Evolutionary conservation across 2,329 filamentous ascomycete genomes (phyloP).

Genomic region (Aplosporella prunicola): DNA sequence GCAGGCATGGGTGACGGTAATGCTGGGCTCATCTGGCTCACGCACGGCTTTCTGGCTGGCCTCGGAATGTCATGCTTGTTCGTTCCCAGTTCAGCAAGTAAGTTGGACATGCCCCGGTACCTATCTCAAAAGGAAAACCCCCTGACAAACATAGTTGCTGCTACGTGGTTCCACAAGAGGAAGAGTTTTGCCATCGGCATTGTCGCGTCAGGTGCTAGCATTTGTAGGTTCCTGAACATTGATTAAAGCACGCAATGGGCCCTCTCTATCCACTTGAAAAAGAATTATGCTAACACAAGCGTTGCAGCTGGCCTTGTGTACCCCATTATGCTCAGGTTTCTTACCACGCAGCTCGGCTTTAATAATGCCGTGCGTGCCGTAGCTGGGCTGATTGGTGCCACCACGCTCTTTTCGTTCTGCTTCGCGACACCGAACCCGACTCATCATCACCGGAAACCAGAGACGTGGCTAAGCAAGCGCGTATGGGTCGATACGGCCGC

Average conservation of each 20-base stretch:
- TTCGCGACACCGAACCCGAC: slow-evolving; percentile 36
- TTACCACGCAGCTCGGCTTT: slow-evolving; percentile 36
- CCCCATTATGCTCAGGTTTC: slow-evolving; percentile 37
- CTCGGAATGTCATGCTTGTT: slow-evolving; percentile 46
- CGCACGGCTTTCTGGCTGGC: slow-evolving; percentile 38
- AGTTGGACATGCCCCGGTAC: slow-evolving; percentile 11
- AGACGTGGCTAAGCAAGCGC: slow-evolving; percentile 28
- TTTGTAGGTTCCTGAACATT: slow-evolving; percentile 19
- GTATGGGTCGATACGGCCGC: slow-evolving; percentile 38
- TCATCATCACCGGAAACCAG: slow-evolving; percentile 28
- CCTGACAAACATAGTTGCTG: slow-evolving; percentile 32
- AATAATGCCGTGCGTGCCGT: slow-evolving; percentile 36
- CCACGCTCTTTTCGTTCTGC: slow-evolving; percentile 33
- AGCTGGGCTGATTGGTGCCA: slow-evolving; percentile 31
- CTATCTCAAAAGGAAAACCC: background rate
- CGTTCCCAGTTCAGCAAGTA: slow-evolving; percentile 42
- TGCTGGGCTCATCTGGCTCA: slow-evolving; percentile 37
- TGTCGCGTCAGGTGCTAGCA: slow-evolving; percentile 41
- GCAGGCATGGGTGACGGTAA: slow-evolving; percentile 26
- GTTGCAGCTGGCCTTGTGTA: slow-evolving; percentile 34
- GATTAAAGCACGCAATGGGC: background rate
- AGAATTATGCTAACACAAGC: slow-evolving; percentile 1
- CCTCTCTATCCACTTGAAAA: background rate
- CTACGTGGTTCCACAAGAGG: slow-evolving; percentile 40
- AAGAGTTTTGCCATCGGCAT: slow-evolving; percentile 41